Percentiles rank a stretch among this genome's conserved stretches.
Conservation (phyloP, 164 flowering plant genomes). For the Vitis rotundifolia region DNA sequence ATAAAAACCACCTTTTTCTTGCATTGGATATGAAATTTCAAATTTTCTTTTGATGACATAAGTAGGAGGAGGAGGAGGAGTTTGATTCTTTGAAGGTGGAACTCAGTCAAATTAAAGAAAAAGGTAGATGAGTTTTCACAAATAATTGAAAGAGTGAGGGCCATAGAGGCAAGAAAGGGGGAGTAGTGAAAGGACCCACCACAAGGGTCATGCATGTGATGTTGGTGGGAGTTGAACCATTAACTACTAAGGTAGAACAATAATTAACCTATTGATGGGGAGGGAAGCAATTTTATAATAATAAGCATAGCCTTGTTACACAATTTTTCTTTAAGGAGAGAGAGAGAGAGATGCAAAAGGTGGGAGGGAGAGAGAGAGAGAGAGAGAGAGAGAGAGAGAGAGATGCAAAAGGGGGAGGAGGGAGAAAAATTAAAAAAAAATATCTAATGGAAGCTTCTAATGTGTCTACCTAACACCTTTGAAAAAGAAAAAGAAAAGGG, state of each 20-base stretch:
- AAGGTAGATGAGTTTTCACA: too few species aligned
- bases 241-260: constrained; percentile 15
- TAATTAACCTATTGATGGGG: constrained; percentile 16
- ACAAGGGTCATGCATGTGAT: constrained; percentile 35
- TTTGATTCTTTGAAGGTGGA: too few species aligned
- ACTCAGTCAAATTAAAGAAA: too few species aligned
- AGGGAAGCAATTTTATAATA: constrained; percentile 1
- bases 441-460: constrained; percentile 59
- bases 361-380: not conserved
- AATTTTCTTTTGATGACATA: too few species aligned
- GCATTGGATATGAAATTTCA: too few species aligned
- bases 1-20: too few species aligned
- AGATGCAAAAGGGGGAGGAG: not conserved
- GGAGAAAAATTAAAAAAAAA: constrained; percentile 12
- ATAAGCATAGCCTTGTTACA: not conserved
- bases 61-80: too few species aligned
- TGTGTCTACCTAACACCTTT: constrained; percentile 65
- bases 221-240: constrained; percentile 36
- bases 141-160: constrained; percentile 2
- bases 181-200: constrained; percentile 14
- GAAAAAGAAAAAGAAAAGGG: constrained; percentile 35
- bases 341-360: not conserved
- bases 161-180: not conserved
- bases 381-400: constrained; percentile 6
- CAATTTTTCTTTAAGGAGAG: constrained; percentile 9